Conservation (phyloP, 495 filamentous ascomycete genomes). For the Tirmania nivea region DNA sequence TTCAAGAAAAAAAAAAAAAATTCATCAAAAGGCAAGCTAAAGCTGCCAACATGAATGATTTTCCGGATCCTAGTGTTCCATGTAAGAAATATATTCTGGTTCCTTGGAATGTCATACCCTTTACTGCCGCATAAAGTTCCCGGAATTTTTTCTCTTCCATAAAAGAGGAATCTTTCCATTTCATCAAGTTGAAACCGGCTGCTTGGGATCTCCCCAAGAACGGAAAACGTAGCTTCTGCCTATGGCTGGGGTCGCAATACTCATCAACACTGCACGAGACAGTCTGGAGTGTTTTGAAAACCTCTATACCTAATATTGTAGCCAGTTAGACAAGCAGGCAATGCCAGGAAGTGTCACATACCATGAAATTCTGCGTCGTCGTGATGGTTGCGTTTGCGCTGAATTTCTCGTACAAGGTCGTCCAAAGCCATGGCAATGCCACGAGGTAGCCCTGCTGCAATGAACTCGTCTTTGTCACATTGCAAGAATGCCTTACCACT, state of each 20-base stretch:
- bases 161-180: neutral
- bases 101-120: neutral
- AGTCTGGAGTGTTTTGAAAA: too few species aligned
- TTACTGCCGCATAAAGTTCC: neutral
- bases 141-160: neutral
- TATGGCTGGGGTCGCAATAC: too few species aligned
- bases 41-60: neutral
- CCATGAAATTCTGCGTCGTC: too few species aligned
- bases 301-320: too few species aligned
- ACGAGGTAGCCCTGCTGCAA: neutral
- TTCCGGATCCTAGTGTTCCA: neutral
- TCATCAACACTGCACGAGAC: too few species aligned
- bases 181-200: neutral
- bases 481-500: neutral
- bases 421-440: too few species aligned
- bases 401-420: neutral
- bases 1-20: too few species aligned
- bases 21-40: neutral
- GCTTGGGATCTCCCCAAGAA: neutral
- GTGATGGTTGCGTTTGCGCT: conserved; percentile 20
- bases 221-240: neutral
- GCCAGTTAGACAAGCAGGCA: too few species aligned
- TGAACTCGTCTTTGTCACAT: neutral
- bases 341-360: too few species aligned
- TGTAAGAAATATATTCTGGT: neutral